Evolutionary conservation across 768 basidiomycete species (phyloP).

Genomic region (Mycena maculata): DNA sequence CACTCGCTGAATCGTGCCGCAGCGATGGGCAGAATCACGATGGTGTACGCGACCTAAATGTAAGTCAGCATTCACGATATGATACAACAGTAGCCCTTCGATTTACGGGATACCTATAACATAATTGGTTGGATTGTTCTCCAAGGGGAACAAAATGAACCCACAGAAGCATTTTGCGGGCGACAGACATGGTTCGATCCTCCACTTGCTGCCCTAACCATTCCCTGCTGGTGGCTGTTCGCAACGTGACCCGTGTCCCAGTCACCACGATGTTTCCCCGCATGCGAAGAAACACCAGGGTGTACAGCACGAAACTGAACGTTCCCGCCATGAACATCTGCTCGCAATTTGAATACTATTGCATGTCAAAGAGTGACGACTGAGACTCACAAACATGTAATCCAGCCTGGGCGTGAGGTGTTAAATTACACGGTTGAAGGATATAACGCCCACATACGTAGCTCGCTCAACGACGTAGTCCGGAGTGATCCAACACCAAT

Average conservation of each 20-base stretch:
- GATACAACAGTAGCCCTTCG: conserved; percentile 27
- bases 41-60: conserved; percentile 58
- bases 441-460: conserved; percentile 46
- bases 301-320: conserved; percentile 57
- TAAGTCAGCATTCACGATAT: neutral
- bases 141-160: conserved; percentile 24
- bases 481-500: conserved; percentile 67
- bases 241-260: conserved; percentile 46
- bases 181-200: conserved; percentile 46
- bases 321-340: conserved; percentile 64
- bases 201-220: conserved; percentile 39
- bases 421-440: neutral
- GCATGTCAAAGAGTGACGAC: neutral
- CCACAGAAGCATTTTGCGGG: conserved; percentile 64
- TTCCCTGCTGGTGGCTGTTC: conserved; percentile 30
- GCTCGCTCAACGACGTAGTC: conserved; percentile 54
- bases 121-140: conserved; percentile 17
- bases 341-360: conserved; percentile 6
- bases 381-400: conserved; percentile 60
- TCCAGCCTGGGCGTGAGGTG: conserved; percentile 50
- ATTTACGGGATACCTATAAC: conserved; percentile 44
- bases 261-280: conserved; percentile 58
- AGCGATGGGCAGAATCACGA: conserved; percentile 62
- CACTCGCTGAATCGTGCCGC: conserved; percentile 55
- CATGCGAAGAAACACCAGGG: conserved; percentile 59